Evolutionary conservation across 495 filamentous ascomycete species (phyloP).

Genomic region (Lasiosphaeria hispida): DNA sequence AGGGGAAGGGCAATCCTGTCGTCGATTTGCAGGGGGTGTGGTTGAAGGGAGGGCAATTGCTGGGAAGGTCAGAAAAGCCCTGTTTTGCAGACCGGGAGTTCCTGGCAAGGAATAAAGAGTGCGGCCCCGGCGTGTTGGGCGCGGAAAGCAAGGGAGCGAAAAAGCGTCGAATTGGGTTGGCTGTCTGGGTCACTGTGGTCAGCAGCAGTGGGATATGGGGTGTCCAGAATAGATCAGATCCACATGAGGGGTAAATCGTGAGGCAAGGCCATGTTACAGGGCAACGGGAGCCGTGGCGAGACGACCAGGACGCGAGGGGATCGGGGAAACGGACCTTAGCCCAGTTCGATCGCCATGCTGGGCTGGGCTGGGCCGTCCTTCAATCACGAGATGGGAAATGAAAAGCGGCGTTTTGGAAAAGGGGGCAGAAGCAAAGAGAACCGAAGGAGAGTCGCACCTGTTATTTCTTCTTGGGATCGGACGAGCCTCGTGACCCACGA

Average conservation of each 20-base stretch:
- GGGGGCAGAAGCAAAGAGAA: slow-evolving; percentile 1
- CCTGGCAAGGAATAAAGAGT: slow-evolving; percentile 8
- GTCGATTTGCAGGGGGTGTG: neutral
- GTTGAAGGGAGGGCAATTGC: neutral
- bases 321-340: slow-evolving; percentile 16
- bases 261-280: slow-evolving; percentile 11
- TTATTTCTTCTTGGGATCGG: neutral
- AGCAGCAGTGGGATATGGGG: slow-evolving; percentile 16
- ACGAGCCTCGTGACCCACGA: slow-evolving; percentile 12
- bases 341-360: slow-evolving; percentile 25
- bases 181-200: slow-evolving; percentile 19
- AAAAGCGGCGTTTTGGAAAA: slow-evolving; percentile 1
- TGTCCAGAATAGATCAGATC: slow-evolving; percentile 21
- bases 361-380: neutral
- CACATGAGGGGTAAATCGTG: slow-evolving; percentile 23
- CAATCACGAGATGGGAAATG: neutral
- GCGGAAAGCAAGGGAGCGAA: slow-evolving; percentile 13
- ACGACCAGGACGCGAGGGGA: neutral
- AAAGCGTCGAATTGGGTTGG: slow-evolving; percentile 11
- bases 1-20: neutral
- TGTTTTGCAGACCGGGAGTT: neutral
- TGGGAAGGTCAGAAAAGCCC: neutral
- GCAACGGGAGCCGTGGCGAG: neutral
- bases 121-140: slow-evolving; percentile 20
- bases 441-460: neutral